phyloP scores from a whole-genome alignment of 2,329 filamentous ascomycete species.

The Arthrobotrys sinensis region DNA sequence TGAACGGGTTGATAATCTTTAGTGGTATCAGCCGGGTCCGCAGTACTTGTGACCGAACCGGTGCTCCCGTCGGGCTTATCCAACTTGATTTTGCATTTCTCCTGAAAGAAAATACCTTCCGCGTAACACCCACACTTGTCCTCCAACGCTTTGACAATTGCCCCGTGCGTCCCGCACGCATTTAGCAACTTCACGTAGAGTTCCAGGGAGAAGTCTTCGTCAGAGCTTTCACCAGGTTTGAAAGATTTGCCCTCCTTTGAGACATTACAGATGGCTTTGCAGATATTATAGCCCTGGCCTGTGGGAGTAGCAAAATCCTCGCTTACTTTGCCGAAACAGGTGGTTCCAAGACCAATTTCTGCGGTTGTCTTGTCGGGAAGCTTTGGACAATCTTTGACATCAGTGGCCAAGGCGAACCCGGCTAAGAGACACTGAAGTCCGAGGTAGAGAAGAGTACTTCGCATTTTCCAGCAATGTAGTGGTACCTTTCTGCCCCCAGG shows the following conservation, averaged over 20 bases:
- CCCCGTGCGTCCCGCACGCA: slow-evolving; percentile 5
- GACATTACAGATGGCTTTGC: background rate
- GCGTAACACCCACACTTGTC: slow-evolving; percentile 26
- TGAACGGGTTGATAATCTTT: background rate
- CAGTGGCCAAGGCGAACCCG: slow-evolving; percentile 6
- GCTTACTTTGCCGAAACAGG: background rate
- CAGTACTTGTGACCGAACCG: slow-evolving; percentile 9
- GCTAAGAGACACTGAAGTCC: slow-evolving; percentile 9
- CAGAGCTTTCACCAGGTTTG: slow-evolving; percentile 12
- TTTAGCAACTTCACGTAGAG: slow-evolving; percentile 4
- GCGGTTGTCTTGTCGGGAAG: background rate
- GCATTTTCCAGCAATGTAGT: background rate
- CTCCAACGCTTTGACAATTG: slow-evolving; percentile 12
- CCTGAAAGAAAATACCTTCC: background rate
- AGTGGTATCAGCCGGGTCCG: background rate
- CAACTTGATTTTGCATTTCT: slow-evolving; percentile 12
- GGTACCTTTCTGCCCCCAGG: background rate
- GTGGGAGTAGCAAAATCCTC: background rate
- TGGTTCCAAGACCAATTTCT: background rate
- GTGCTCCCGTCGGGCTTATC: background rate
- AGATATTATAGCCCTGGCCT: background rate
- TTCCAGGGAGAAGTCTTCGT: background rate
- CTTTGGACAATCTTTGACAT: slow-evolving; percentile 12
- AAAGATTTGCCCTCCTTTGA: background rate
- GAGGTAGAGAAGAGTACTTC: background rate